Evolutionary conservation across 75 land plant species (phyloP), one percentile per base, ranked within the genome.

Genomic region (Sequoia sempervirens): DNA sequence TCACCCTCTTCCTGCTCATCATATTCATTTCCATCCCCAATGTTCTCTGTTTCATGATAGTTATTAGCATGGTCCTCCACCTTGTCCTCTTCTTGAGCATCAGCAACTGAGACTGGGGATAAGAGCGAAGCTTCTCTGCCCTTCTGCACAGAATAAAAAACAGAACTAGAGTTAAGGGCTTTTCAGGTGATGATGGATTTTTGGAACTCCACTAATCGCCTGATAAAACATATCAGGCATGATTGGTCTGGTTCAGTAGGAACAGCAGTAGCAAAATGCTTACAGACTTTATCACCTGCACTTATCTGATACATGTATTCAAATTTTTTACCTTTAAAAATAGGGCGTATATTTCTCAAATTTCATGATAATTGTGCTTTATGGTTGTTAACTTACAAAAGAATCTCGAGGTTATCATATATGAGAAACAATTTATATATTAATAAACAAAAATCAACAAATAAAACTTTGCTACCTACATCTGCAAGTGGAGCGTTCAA

Each of bases 101-200:
- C 45, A 78, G 6, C 38, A n/a, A 64, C 83, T 26, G 88, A 87
- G 11, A 81, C 47, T 41, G 75, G 68, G 3, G 85, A 83, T 15
- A 90, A 82, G 28, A 46, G 1, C 26, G 83, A 84, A 9, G 73
- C 85, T 70, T 72, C 88, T 37, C 2, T 52, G 17, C 87, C 88
- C 84, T 93, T 89, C 50, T 84, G 92, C 3, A 89, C 82, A 36
- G 93, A 93, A 69, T 92, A 28, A 90, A 89, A 45, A 90, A 50
- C 82, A 90, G 32, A 41, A 92, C 84, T 50, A 89, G 68, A 54
- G 87, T 87, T 15, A 90, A 54, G 81, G 68, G 61, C 41, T 53
- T 84, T 68, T 80, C 82, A 4, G 58, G 12, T 2, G 81, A 47
- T 13, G 76, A 75, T 18, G 84, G 14, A 84, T 61, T 79, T 54